Percentiles rank a stretch among this genome's conserved stretches.
These are phyloP conservation scores for Flaveria bidentis DNA, from an alignment of 129 eudicot genomes.

Conservation along the genomic window DNA sequence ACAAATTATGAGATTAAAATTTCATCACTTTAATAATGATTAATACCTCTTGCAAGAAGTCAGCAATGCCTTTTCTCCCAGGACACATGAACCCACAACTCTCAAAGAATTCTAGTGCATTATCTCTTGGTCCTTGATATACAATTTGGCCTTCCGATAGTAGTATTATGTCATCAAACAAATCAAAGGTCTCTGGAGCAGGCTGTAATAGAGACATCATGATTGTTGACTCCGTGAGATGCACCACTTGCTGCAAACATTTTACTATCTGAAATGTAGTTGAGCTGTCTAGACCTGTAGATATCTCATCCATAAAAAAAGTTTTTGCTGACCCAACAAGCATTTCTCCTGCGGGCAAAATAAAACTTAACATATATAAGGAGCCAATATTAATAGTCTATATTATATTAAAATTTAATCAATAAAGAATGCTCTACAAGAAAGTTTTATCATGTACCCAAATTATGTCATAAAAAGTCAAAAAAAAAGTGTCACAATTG, in stretches of 20 bases:
- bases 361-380: not conserved
- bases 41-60: conserved; percentile 89
- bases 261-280: conserved; percentile 88
- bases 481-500: no score
- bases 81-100: conserved; percentile 82
- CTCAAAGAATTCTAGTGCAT: conserved; percentile 72
- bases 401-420: no score
- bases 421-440: no score
- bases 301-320: conserved; percentile 87
- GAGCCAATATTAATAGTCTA: not conserved
- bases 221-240: conserved; percentile 68
- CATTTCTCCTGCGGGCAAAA: conserved; percentile 59
- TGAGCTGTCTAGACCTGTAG: conserved; percentile 90
- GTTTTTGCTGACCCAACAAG: conserved; percentile 88
- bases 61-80: conserved; percentile 80
- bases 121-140: conserved; percentile 79
- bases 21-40: not conserved
- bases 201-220: conserved; percentile 88
- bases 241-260: conserved; percentile 79
- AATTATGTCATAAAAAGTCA: no score
- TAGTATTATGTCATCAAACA: conserved; percentile 75
- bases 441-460: no score
- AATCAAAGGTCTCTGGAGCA: conserved; percentile 85
- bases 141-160: conserved; percentile 82
- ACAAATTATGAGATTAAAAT: not conserved